These are phyloP conservation scores for Cenococcum geophilum DNA, from an alignment of 495 filamentous ascomycete genomes.

Conservation along the genomic window DNA sequence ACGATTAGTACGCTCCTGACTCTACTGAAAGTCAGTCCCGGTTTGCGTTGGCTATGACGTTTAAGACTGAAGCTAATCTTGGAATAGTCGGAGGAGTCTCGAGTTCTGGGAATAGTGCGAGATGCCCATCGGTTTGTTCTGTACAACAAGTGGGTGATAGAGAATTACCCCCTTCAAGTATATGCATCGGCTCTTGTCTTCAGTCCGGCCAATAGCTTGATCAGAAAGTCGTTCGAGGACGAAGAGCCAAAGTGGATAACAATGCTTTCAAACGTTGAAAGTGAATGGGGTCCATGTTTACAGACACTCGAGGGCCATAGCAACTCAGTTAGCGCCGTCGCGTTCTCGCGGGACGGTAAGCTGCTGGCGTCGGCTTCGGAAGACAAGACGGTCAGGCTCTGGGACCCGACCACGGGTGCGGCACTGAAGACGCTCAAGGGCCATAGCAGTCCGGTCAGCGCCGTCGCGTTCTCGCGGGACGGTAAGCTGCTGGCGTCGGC, in stretches of 20 bases:
- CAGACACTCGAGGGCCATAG: no score
- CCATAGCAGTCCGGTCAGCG: no score
- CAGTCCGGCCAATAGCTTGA: conserved; percentile 30
- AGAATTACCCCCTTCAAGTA: conserved; percentile 31
- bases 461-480: no score
- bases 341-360: no score
- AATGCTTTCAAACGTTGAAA: not conserved
- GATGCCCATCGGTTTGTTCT: not conserved
- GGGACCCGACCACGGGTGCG: no score
- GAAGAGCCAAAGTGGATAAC: not conserved
- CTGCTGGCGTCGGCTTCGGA: no score
- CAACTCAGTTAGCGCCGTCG: no score
- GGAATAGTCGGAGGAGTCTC: not conserved
- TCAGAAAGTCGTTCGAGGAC: not conserved
- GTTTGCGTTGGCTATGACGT: not conserved
- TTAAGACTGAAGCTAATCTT: not conserved
- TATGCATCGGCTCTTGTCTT: conserved; percentile 37
- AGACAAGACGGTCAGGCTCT: no score
- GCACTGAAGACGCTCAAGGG: no score
- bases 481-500: no score
- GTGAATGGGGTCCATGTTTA: not conserved
- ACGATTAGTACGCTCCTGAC: not conserved
- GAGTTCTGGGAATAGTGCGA: not conserved
- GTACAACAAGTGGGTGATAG: conserved; percentile 14
- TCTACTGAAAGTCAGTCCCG: not conserved